Conservation (phyloP, 2,329 filamentous ascomycete genomes). For the Fusarium sp. region DNA sequence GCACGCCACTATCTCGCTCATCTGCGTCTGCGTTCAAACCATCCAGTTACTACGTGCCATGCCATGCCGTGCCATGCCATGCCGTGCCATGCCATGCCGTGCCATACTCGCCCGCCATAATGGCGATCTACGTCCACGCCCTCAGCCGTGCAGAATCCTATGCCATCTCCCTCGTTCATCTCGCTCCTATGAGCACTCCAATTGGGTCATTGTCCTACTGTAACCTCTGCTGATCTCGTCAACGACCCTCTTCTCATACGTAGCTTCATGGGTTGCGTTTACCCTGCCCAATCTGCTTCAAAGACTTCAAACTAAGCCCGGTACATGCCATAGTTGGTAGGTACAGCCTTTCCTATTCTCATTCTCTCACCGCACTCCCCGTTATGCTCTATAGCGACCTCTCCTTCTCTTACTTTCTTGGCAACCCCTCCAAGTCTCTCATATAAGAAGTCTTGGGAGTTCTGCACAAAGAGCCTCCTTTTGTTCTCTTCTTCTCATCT, state of each 20-base stretch:
- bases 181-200: constrained; percentile 10
- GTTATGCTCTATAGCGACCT: constrained; percentile 32
- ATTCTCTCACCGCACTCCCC: constrained; percentile 43
- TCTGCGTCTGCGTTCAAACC: constrained; percentile 40
- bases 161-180: constrained; percentile 4
- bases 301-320: constrained; percentile 29
- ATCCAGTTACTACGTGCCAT: constrained; percentile 26
- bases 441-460: constrained; percentile 47
- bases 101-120: constrained; percentile 18
- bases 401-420: constrained; percentile 35
- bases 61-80: constrained; percentile 1
- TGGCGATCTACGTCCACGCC: constrained; percentile 42
- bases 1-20: constrained; percentile 47
- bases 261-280: constrained; percentile 37
- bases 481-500: constrained; percentile 44
- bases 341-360: constrained; percentile 13
- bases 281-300: constrained; percentile 35
- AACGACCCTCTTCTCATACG: constrained; percentile 39
- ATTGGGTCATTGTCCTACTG: constrained; percentile 29
- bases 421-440: constrained; percentile 23
- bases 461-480: constrained; percentile 15
- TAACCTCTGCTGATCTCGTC: constrained; percentile 46
- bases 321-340: constrained; percentile 21
- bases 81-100: constrained; percentile 22
- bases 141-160: constrained; percentile 26